Percentiles rank a stretch among this genome's conserved stretches.
phyloP scores from a whole-genome alignment of 257 asterid species.

The Phtheirospermum japonicum region DNA sequence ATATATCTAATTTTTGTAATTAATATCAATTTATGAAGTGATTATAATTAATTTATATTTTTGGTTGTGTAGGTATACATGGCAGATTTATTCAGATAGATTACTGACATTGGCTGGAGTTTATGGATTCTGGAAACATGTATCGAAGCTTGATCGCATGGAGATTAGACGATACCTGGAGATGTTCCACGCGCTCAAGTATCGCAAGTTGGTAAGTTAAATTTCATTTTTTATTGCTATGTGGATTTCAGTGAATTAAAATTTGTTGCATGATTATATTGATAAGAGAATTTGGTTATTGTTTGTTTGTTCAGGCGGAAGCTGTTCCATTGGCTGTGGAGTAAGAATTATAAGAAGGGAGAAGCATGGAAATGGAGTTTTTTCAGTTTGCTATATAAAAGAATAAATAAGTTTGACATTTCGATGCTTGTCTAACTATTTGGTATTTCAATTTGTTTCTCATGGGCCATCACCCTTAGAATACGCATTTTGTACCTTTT shows the following conservation, averaged over 20 bases:
- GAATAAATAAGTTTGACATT: slow-evolving; percentile 1
- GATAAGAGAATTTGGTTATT: background rate
- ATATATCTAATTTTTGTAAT: no score
- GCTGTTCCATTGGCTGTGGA: slow-evolving; percentile 80
- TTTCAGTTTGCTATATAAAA: slow-evolving; percentile 22
- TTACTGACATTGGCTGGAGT: slow-evolving; percentile 84
- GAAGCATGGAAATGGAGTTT: no score
- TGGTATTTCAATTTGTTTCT: no score
- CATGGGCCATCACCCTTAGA: background rate
- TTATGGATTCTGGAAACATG: slow-evolving; percentile 89
- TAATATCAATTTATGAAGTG: no score
- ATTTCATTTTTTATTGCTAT: no score
- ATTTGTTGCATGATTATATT: background rate
- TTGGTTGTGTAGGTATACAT: no score
- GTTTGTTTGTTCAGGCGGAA: slow-evolving; percentile 67
- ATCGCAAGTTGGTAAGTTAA: slow-evolving; percentile 73
- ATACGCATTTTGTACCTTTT: background rate
- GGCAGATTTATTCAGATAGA: no score
- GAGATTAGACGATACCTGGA: slow-evolving; percentile 91
- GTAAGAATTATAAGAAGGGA: slow-evolving; percentile 25
- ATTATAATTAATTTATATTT: no score
- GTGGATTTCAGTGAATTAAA: background rate
- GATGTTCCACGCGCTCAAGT: slow-evolving; percentile 86
- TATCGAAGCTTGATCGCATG: slow-evolving; percentile 79
- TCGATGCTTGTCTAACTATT: background rate